Conservation (phyloP, 139 green algal species). For the Volvox reticuliferus region DNA sequence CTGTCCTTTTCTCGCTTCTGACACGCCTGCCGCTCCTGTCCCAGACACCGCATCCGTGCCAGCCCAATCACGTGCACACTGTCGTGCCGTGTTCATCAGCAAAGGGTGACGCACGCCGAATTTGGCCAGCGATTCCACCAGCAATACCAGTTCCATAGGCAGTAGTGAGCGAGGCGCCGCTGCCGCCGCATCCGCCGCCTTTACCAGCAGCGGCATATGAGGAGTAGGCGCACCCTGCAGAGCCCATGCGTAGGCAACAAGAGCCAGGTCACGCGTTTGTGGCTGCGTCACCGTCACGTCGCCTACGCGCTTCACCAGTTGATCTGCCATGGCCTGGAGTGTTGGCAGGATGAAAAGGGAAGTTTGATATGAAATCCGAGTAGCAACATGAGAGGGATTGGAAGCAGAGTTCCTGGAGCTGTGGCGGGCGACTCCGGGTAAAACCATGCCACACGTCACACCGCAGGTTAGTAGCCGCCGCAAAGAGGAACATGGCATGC, state of each 20-base stretch:
- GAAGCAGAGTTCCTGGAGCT: too few relatives aligned
- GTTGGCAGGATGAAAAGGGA: too few relatives aligned
- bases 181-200: neutral
- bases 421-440: too few relatives aligned
- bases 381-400: too few relatives aligned
- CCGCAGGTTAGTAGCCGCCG: too few relatives aligned
- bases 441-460: too few relatives aligned
- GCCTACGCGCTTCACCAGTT: neutral
- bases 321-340: neutral
- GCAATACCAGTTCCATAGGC: neutral
- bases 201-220: neutral
- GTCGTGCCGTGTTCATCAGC: conserved; percentile 7
- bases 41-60: neutral
- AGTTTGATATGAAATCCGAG: too few relatives aligned
- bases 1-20: neutral
- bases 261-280: neutral
- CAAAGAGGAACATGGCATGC: too few relatives aligned
- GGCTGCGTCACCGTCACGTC: conserved; percentile 31
- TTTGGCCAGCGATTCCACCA: conserved; percentile 22
- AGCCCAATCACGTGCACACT: neutral
- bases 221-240: neutral
- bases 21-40: neutral
- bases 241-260: neutral
- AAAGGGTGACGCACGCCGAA: neutral
- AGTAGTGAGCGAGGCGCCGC: neutral